Conservation (phyloP, 768 basidiomycete genomes). For the Amylocystis lapponica region DNA sequence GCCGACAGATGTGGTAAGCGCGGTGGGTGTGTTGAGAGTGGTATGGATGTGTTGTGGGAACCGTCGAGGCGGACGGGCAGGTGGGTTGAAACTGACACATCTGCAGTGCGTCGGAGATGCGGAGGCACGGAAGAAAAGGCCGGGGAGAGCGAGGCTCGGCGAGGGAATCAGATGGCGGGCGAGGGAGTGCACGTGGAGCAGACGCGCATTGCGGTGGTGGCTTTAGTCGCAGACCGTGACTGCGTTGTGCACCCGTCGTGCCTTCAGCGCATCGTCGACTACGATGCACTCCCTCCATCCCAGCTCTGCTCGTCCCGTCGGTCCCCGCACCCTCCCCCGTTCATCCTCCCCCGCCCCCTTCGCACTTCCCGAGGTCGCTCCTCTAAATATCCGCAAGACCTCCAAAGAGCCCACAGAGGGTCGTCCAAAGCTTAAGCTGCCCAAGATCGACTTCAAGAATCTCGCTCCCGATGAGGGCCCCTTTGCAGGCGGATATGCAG, state of each 20-base stretch:
- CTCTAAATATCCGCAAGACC: slow-evolving; percentile 39
- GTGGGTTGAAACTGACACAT: no score
- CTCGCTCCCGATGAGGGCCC: slow-evolving; percentile 9
- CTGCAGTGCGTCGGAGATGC: no score
- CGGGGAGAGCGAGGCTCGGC: not conserved
- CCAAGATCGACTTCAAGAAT: slow-evolving; percentile 20
- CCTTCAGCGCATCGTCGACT: slow-evolving; percentile 6
- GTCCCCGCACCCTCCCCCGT: slow-evolving; percentile 42
- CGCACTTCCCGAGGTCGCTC: slow-evolving; percentile 28
- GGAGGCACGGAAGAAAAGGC: not conserved
- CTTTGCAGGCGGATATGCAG: slow-evolving; percentile 20
- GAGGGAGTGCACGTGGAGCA: slow-evolving; percentile 1
- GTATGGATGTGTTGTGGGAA: not conserved
- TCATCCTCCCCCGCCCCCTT: slow-evolving; percentile 36
- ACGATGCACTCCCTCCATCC: slow-evolving; percentile 24
- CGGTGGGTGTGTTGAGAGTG: no score
- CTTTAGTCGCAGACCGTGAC: not conserved
- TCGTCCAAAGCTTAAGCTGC: slow-evolving; percentile 31
- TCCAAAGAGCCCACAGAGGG: slow-evolving; percentile 26
- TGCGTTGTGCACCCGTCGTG: slow-evolving; percentile 2
- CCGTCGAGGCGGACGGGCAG: not conserved
- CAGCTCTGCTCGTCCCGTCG: slow-evolving; percentile 37
- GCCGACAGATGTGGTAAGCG: slow-evolving; percentile 20
- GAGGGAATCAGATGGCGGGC: slow-evolving; percentile 1
- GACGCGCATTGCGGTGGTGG: not conserved